A percentile compares a stretch with the other conserved stretches of the same genome.
Evolutionary conservation across 1,139 yeast species (phyloP).

Genomic region (Scheffersomyces parashehatae): DNA sequence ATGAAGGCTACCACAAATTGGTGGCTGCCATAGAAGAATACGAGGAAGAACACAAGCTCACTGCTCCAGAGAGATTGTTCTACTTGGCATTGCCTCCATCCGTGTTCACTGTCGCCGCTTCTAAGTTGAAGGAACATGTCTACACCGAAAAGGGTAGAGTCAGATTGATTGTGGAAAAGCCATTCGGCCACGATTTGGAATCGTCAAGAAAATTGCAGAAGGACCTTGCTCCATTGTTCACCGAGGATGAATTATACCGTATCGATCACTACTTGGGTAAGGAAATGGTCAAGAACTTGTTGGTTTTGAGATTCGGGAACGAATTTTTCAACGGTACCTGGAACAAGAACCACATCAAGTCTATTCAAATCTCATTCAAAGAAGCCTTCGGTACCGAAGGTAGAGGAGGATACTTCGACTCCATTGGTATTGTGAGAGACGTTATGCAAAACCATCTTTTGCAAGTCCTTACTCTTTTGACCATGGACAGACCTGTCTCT

Average conservation of each 20-base stretch:
- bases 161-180: constrained; percentile 91
- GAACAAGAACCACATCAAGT: constrained; percentile 76
- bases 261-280: constrained; percentile 97
- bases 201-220: constrained; percentile 76
- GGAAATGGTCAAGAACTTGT: constrained; percentile 94
- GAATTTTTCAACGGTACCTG: constrained; percentile 81
- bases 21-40: constrained; percentile 55
- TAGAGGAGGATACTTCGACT: constrained; percentile 96
- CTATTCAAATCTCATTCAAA: constrained; percentile 87
- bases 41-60: constrained; percentile 50
- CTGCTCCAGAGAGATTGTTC: constrained; percentile 71
- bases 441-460: constrained; percentile 97
- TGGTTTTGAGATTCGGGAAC: constrained; percentile 88
- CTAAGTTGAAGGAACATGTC: constrained; percentile 65
- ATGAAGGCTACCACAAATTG: constrained; percentile 68
- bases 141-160: constrained; percentile 67
- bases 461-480: constrained; percentile 86
- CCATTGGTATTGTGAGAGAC: constrained; percentile 93
- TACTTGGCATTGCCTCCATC: constrained; percentile 96
- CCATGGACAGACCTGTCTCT: constrained; percentile 94
- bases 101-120: constrained; percentile 79
- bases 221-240: constrained; percentile 79
- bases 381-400: constrained; percentile 99
- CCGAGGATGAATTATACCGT: constrained; percentile 89
- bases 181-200: constrained; percentile 90